Base-by-base conservation (phyloP, 345 rosid genomes). In the Arabis alpina region DNA sequence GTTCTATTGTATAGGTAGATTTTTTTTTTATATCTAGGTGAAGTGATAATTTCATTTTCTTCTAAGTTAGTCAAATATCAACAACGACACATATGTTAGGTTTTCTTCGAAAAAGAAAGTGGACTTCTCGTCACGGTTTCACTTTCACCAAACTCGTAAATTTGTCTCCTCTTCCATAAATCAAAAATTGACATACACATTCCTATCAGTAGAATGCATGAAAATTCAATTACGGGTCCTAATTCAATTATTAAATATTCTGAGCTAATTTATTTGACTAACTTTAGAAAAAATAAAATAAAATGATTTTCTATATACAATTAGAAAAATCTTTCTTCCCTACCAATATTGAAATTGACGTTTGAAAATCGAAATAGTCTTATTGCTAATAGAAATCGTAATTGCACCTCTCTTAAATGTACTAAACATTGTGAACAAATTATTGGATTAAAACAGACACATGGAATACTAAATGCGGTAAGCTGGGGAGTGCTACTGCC, bases 401-500 rank as follows among this genome's bases (percentile, higher is more conserved):
- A 41, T 13, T 12, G 13, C 5, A 42, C 15, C 6, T 42, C 6
- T 45, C 24, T 45, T 8, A 49, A 49, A 8, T 34, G 37, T 34
- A 43, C 34, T 72, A 72, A 64, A 44, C 24, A 59, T 24, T 54
- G 42, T 25, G 2, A 15, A 30, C 14, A 64, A 9, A 2, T 2
- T 34, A 34, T 34, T 34, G 37, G 8, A 34, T 34, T 6, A 34
- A 19, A 76, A 25, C 86, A 93, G 98, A 79, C 70, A 66, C 98
- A 93, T 64, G 98, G 98, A 32, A 76, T 89, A 32, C 62, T 93
- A 48, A 93, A 93, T 54, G 88, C 90, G 0, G 88, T 93, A 60
- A 89, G 98, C 42, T 91, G 98, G 98, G 98, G 98, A 7, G 55
- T 81, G 6, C 56, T 93, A 54, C 80, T 93, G 90, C 97, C 98